Evolutionary conservation across 768 basidiomycete genomes (phyloP), one percentile per base, ranked within the genome.

Genomic region (Suillus ampliporus): DNA sequence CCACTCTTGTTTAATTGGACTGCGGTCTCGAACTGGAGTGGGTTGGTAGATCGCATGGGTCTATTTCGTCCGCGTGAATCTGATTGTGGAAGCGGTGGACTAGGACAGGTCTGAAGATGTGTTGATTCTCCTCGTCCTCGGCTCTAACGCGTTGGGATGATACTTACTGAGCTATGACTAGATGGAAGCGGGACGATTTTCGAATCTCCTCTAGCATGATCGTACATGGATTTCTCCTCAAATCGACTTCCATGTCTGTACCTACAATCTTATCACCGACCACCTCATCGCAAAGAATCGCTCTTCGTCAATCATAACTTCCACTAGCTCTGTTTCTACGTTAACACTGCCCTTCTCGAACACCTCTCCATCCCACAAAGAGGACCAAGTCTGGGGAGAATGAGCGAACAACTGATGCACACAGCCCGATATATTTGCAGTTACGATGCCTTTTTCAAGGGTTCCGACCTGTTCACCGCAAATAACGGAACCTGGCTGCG

Each of bases 301-400:
- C 10, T 10, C 14, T 23, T 17, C 53, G 15, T 5, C 15, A 11
- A 38, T 37, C 26, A n/a, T 21, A 21, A 48, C 28, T 21, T 64
- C 28, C 9, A 8, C 48, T 4, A 79, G 60, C 11, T 58, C 37
- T 2, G 70, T 64, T 4, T 69, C 64, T 4, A 79, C 78, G 40
- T 74, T 65, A 10, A 80, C 77, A 5, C 63, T 70, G 2, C 79
- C 79, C 41, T 71, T 72, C 41, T 63, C 64, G 53, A 79, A 80
- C 9, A 65, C 56, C 48, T 38, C 59, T 13, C 66, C 67, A 35
- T 64, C 63, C 70, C 69, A 69, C 48, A 71, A 26, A 15, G 60
- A 63, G 7, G 31, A 46, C 70, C 70, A 71, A 26, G 57, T 65
- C 21, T 65, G 15, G 11, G 67, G 63, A 13, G 61, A 65, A 41